Conservation (phyloP, 345 rosid species). For the Dimocarpus longan region DNA sequence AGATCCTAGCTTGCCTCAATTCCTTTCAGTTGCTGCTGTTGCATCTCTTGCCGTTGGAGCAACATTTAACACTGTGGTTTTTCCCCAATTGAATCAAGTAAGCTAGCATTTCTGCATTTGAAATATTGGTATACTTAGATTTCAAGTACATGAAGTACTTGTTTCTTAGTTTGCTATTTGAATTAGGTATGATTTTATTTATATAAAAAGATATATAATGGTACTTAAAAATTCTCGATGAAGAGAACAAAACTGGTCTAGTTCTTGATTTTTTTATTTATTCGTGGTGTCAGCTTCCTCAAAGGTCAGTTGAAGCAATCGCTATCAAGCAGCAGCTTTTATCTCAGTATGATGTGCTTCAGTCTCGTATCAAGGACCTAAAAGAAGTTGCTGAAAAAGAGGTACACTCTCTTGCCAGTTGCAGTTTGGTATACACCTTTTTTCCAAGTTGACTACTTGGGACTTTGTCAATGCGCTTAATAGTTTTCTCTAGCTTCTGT, state of each 20-base stretch:
- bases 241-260: conserved; percentile 11
- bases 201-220: background rate
- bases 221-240: background rate
- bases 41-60: conserved; percentile 77
- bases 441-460: background rate
- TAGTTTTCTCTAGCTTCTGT: background rate
- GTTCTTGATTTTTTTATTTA: conserved; percentile 5
- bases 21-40: conserved; percentile 73
- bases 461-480: background rate
- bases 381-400: conserved; percentile 81
- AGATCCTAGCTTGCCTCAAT: conserved; percentile 86
- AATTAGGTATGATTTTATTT: background rate
- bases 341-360: conserved; percentile 83
- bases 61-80: conserved; percentile 59
- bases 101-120: background rate
- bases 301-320: conserved; percentile 61
- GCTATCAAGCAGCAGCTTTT: conserved; percentile 82
- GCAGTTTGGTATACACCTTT: background rate
- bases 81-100: conserved; percentile 77
- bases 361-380: conserved; percentile 81
- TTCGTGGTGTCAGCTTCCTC: conserved; percentile 73
- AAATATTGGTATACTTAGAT: conserved; percentile 8
- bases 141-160: background rate
- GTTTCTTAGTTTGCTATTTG: background rate
- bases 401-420: conserved; percentile 42